Percentiles rank a stretch among this genome's conserved stretches.
phyloP scores from a whole-genome alignment of 768 basidiomycete genomes.

The Kwoniella heveanensis region DNA sequence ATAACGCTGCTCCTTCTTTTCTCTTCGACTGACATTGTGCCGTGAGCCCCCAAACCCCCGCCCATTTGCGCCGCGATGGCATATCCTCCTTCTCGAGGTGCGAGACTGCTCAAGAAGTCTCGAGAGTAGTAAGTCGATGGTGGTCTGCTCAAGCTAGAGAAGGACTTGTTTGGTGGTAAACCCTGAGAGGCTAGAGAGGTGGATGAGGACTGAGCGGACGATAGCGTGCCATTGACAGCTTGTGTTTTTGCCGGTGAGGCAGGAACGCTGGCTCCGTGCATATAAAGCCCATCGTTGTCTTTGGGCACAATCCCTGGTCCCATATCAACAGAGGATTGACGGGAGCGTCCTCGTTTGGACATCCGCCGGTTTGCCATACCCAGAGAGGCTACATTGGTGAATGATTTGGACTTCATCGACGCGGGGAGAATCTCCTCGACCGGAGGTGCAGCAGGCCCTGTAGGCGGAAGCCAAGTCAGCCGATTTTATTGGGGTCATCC shows the following conservation, averaged over 20 bases:
- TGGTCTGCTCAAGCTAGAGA: conserved; percentile 20
- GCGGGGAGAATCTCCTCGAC: conserved; percentile 23
- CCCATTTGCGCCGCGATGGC: conserved; percentile 52
- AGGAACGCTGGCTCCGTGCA: conserved; percentile 21
- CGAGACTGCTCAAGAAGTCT: conserved; percentile 50
- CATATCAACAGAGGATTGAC: conserved; percentile 22
- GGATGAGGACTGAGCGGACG: conserved; percentile 43
- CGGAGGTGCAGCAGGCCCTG: conserved; percentile 47
- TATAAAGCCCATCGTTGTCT: conserved; percentile 15
- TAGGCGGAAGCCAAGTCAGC: no score
- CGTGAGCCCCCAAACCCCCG: conserved; percentile 30
- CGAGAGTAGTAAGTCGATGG: conserved; percentile 50
- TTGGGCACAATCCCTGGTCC: not conserved
- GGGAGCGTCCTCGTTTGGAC: conserved; percentile 21
- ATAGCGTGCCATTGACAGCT: conserved; percentile 18
- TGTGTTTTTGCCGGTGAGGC: conserved; percentile 18
- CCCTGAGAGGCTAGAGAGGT: conserved; percentile 34
- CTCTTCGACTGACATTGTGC: conserved; percentile 39
- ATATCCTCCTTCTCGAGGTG: conserved; percentile 55
- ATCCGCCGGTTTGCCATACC: conserved; percentile 17
- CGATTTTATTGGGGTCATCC: no score
- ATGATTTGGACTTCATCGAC: conserved; percentile 32
- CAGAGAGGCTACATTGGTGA: conserved; percentile 33
- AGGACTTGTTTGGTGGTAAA: conserved; percentile 22
- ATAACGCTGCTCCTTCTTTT: conserved; percentile 24